Percentiles rank a stretch among this genome's conserved stretches.
Evolutionary conservation across 1,139 yeast species (phyloP).

Genomic region (Arxiozyma telluris): DNA sequence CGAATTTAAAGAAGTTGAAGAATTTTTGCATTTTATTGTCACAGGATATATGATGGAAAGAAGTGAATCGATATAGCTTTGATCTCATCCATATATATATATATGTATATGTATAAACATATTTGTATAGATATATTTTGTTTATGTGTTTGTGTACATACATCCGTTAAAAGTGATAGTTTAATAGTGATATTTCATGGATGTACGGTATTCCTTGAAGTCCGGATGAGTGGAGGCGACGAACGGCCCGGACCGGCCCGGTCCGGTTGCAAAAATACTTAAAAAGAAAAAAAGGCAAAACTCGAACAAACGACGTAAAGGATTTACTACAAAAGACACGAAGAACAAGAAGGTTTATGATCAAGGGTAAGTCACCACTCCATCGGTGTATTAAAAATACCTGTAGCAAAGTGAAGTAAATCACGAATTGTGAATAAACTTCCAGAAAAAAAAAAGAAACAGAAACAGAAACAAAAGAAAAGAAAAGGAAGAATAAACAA

Average conservation of each 20-base stretch:
- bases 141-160: too few relatives aligned
- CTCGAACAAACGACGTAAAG: neutral
- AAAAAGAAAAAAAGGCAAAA: neutral
- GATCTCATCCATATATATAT: neutral
- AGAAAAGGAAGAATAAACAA: neutral
- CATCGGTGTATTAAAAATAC: too few relatives aligned
- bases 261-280: too few relatives aligned
- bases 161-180: too few relatives aligned
- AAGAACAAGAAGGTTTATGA: neutral
- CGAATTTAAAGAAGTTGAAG: slow-evolving; percentile 30
- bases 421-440: neutral
- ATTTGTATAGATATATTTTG: neutral
- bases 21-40: slow-evolving; percentile 27
- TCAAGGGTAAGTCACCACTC: neutral
- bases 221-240: too few relatives aligned
- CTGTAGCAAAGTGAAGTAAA: neutral
- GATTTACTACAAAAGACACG: neutral
- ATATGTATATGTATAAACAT: neutral
- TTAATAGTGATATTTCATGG: neutral
- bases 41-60: slow-evolving; percentile 17
- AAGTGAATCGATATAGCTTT: neutral
- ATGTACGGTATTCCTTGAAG: neutral
- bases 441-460: neutral
- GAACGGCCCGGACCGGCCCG: too few relatives aligned
- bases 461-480: neutral